phyloP scores from a whole-genome alignment of 2,329 filamentous ascomycete species.

The Sarocladium brachiariae region DNA sequence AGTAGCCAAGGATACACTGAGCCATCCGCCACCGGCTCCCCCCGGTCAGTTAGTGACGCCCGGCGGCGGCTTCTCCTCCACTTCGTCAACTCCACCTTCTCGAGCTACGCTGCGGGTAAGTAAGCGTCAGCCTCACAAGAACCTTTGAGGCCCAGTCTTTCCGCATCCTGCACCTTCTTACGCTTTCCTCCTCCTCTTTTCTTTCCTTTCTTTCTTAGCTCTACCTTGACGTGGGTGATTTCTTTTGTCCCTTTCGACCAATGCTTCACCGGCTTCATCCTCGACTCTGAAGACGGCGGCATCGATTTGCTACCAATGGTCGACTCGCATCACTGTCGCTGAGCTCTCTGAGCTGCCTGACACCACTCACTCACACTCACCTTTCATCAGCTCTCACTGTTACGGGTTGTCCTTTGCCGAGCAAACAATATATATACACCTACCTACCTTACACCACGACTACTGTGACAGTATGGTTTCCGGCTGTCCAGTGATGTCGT shows the following conservation, averaged over 20 bases:
- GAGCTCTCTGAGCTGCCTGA: constrained; percentile 5
- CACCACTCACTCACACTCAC: background rate
- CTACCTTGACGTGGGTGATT: too few species aligned
- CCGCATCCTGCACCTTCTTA: background rate
- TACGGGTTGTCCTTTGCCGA: background rate
- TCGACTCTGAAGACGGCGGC: background rate
- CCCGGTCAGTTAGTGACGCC: constrained; percentile 5
- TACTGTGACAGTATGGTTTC: background rate
- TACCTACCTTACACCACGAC: too few species aligned
- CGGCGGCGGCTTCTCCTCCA: background rate
- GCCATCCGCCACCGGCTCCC: background rate
- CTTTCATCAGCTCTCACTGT: too few species aligned
- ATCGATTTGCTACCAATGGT: background rate
- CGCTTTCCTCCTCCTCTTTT: background rate
- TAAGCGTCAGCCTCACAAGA: constrained; percentile 8
- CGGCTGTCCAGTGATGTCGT: background rate
- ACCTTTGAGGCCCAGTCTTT: background rate
- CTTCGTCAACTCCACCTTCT: background rate
- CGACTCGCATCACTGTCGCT: constrained; percentile 1
- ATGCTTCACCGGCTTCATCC: too few species aligned
- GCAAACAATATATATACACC: background rate
- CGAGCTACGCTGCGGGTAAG: too few species aligned
- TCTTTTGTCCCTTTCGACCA: background rate
- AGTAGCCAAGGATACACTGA: background rate
- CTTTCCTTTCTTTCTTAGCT: constrained; percentile 5